These are phyloP conservation scores for Taphrina populina DNA, from an alignment of 1,139 yeast genomes.

Conservation along the genomic window DNA sequence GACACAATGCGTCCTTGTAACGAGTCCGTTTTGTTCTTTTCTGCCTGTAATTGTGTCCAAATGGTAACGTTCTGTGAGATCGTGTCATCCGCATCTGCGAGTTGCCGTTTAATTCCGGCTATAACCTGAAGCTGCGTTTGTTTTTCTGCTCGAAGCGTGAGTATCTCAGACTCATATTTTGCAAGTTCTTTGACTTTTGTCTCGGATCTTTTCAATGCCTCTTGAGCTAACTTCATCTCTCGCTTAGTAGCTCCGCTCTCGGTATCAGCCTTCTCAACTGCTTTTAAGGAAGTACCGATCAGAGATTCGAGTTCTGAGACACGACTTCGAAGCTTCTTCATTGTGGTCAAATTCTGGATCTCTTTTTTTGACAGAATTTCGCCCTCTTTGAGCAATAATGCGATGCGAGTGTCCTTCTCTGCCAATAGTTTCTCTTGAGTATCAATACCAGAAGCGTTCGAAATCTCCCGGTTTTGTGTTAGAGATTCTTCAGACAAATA, in stretches of 20 bases:
- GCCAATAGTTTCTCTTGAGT: slow-evolving; percentile 14
- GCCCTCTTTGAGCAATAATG: slow-evolving; percentile 71
- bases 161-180: slow-evolving; percentile 37
- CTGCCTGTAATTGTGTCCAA: slow-evolving; percentile 25
- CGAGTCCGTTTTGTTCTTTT: slow-evolving; percentile 34
- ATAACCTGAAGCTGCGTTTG: slow-evolving; percentile 32
- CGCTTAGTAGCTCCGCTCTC: slow-evolving; percentile 39
- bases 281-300: slow-evolving; percentile 39
- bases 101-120: slow-evolving; percentile 36
- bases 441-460: neutral
- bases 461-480: neutral
- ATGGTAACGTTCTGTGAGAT: slow-evolving; percentile 31
- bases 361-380: slow-evolving; percentile 73
- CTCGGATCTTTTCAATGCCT: slow-evolving; percentile 37
- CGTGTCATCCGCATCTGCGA: slow-evolving; percentile 35
- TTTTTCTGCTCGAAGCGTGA: slow-evolving; percentile 36
- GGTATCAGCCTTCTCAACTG: slow-evolving; percentile 40
- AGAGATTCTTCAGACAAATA: slow-evolving; percentile 11
- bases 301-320: slow-evolving; percentile 44
- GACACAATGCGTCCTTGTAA: slow-evolving; percentile 40
- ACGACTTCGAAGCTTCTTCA: slow-evolving; percentile 60
- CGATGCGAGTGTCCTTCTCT: slow-evolving; percentile 54
- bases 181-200: slow-evolving; percentile 37
- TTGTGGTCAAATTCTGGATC: slow-evolving; percentile 62
- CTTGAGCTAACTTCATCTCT: slow-evolving; percentile 39